Evolutionary conservation across 2,329 filamentous ascomycete genomes (phyloP), one percentile per base, ranked within the genome.

Genomic region (Lachnellula occidentalis): DNA sequence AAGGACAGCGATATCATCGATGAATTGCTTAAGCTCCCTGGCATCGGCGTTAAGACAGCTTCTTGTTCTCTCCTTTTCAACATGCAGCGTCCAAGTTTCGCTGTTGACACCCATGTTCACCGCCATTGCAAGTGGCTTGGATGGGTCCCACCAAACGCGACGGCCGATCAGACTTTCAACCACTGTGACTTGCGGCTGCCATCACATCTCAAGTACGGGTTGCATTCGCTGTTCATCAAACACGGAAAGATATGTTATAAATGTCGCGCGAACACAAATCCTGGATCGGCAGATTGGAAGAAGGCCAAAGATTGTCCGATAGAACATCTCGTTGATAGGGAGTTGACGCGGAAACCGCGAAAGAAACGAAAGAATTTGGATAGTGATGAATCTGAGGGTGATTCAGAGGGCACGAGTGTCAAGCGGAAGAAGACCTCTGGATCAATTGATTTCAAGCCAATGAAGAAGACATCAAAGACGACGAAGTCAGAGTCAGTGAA

Each of bases 231-330:
- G 4, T 76, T 82, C 55, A 78, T 82, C 21, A 70, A 71, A 8
- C 80, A 82, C 55, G 79, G 79, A 0, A 73, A 78, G 58, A 67
- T 64, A 1, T 82, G 79, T 54, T 68, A 67, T 34, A 71, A 74
- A 45, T 81, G 79, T 62, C 72, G 70, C 53, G 69, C 71, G 3
- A 58, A 49, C 17, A 89, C 85, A 0, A 78, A 79, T 0, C 74
- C 80, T 59, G 78, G 77, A 1, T 85, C 79, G 48, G 76, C 77
- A 24, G 79, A 78, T 0, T 90, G 87, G 85, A 75, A 82, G 3
- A 72, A 82, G 9, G 50, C 57, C 15, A 79, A 79, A 22, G 17
- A n/a, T 0, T 86, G 83, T 70, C 75, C 78, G 14, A 83, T 86
- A 64, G 83, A 85, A 50, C 78, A 84, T 64, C 67, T 85, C 41